Conservation (phyloP, 1,284 basidiomycete species). For the Cystobasidiaceae sp. region DNA sequence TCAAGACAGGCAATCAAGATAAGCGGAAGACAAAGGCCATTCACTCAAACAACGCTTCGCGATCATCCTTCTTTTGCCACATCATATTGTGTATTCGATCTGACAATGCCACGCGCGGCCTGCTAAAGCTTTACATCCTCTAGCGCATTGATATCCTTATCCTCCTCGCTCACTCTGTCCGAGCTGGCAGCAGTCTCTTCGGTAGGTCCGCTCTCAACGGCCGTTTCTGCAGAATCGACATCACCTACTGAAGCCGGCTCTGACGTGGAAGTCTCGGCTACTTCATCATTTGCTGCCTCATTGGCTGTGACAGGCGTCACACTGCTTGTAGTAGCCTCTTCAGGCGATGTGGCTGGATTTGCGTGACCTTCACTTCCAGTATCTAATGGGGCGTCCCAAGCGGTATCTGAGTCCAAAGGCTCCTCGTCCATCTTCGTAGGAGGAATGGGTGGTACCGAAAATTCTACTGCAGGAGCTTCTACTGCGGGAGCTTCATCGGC, state of each 20-base stretch:
- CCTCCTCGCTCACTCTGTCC: not conserved
- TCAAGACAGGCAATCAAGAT: not conserved
- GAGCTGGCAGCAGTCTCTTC: not conserved
- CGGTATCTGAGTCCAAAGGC: not conserved
- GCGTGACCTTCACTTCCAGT: too few relatives aligned
- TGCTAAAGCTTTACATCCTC: conserved; percentile 19
- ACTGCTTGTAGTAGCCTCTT: not conserved
- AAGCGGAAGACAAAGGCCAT: not conserved
- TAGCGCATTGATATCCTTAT: not conserved
- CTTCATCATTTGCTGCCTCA: not conserved
- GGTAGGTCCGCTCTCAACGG: not conserved
- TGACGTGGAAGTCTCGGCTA: not conserved
- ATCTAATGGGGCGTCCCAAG: too few relatives aligned
- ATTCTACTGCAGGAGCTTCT: not conserved
- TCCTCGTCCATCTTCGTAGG: not conserved
- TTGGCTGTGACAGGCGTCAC: not conserved
- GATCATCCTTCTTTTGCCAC: too few relatives aligned
- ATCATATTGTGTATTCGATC: too few relatives aligned
- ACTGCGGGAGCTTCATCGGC: not conserved
- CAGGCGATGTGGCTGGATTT: too few relatives aligned
- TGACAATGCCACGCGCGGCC: too few relatives aligned
- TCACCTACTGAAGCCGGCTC: not conserved
- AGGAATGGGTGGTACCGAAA: not conserved
- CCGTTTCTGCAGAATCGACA: not conserved
- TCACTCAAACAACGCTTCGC: too few relatives aligned